These are phyloP conservation scores for Candida sp. DNA, from an alignment of 1,139 yeast species.

Conservation along the genomic window DNA sequence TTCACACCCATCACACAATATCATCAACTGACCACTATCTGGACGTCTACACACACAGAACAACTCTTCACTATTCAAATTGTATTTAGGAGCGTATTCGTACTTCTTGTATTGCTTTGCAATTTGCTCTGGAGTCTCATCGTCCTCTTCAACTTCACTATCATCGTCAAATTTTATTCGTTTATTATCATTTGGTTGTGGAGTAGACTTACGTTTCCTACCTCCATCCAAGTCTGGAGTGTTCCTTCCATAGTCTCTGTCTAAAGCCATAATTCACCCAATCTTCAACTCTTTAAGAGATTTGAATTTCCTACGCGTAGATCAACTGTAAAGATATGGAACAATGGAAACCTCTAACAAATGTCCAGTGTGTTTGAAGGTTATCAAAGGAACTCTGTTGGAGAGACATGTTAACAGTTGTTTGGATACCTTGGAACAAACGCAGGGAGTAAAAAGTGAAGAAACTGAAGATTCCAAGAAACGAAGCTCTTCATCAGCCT, in stretches of 20 bases:
- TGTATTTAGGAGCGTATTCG: constrained; percentile 39
- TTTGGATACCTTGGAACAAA: constrained; percentile 18
- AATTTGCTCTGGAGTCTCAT: constrained; percentile 35
- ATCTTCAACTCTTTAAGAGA: too few species aligned
- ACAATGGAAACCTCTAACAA: constrained; percentile 5
- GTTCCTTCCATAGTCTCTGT: not conserved
- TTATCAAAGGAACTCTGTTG: constrained; percentile 18
- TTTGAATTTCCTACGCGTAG: not conserved
- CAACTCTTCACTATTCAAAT: constrained; percentile 55
- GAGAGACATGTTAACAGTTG: constrained; percentile 43
- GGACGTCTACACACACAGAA: constrained; percentile 80
- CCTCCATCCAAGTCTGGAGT: not conserved
- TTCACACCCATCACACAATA: constrained; percentile 92
- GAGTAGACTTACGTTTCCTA: not conserved
- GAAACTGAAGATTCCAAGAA: constrained; percentile 3
- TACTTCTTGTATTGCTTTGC: constrained; percentile 45
- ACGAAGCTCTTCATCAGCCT: not conserved
- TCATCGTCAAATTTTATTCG: not conserved
- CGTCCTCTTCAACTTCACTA: constrained; percentile 1
- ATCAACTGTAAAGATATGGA: not conserved
- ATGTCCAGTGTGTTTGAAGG: constrained; percentile 37
- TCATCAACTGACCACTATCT: constrained; percentile 76
- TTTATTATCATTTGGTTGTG: not conserved
- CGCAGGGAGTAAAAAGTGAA: constrained; percentile 11
- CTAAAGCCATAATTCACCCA: not conserved